phyloP scores from a whole-genome alignment of 2,329 filamentous ascomycete genomes.

The Calonectria crousiana region DNA sequence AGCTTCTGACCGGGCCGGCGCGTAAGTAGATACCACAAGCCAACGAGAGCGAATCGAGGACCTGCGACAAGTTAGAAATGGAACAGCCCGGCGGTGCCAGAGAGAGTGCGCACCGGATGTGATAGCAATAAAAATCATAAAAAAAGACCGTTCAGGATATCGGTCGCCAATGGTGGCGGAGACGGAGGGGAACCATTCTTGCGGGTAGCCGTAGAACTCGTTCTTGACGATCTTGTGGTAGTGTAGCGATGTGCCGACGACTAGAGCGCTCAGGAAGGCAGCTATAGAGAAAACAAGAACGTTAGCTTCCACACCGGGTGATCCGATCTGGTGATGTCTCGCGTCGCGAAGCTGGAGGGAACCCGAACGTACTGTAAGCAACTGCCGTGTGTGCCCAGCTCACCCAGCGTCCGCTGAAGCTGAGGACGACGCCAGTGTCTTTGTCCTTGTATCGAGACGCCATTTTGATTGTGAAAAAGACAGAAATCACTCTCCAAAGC shows the following conservation, averaged over 20 bases:
- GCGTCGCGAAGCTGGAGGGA: background rate
- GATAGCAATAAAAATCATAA: conserved; percentile 97
- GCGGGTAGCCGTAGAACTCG: conserved; percentile 92
- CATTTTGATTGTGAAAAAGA: conserved; percentile 46
- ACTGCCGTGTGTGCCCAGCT: conserved; percentile 87
- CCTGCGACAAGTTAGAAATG: conserved; percentile 61
- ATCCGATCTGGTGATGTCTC: background rate
- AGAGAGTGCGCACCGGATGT: conserved; percentile 76
- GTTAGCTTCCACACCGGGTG: conserved; percentile 35
- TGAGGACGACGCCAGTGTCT: conserved; percentile 68
- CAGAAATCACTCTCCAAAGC: conserved; percentile 37
- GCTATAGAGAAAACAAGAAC: conserved; percentile 57
- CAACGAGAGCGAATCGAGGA: conserved; percentile 90
- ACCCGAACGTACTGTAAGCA: conserved; percentile 76
- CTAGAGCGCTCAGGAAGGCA: conserved; percentile 87
- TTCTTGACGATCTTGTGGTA: conserved; percentile 98
- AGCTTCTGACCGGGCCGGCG: conserved; percentile 79
- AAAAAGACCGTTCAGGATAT: conserved; percentile 96
- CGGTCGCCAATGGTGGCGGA: conserved; percentile 97
- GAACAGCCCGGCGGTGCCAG: background rate
- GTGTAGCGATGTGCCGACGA: conserved; percentile 85
- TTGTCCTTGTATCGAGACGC: conserved; percentile 72
- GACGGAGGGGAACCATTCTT: conserved; percentile 97
- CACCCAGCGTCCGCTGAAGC: conserved; percentile 89
- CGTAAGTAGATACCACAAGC: conserved; percentile 91